These are phyloP conservation scores for Cyberlindnera lachancei DNA, from an alignment of 805 yeast genomes.

Conservation along the genomic window DNA sequence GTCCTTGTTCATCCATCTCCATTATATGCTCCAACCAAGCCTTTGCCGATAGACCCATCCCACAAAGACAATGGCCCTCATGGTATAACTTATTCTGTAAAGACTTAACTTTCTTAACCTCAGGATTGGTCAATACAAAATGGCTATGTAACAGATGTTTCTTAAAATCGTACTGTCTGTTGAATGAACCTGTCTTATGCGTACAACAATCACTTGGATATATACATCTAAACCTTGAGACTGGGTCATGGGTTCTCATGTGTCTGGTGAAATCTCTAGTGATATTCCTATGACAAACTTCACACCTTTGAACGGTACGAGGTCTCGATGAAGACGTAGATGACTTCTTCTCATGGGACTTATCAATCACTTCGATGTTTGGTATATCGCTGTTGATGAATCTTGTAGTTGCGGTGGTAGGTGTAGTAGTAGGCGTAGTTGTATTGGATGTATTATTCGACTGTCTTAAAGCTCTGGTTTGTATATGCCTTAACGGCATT, in stretches of 20 bases:
- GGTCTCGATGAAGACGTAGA: not conserved
- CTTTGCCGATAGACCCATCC: slow-evolving; percentile 37
- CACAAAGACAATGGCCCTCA: slow-evolving; percentile 50
- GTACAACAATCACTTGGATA: slow-evolving; percentile 48
- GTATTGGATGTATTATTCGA: too few relatives aligned
- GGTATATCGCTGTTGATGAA: too few relatives aligned
- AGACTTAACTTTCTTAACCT: slow-evolving; percentile 30
- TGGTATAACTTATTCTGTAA: slow-evolving; percentile 43
- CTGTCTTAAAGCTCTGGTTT: too few relatives aligned
- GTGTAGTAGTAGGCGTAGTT: too few relatives aligned
- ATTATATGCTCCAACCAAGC: slow-evolving; percentile 56
- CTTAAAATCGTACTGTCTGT: slow-evolving; percentile 61
- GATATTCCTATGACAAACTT: slow-evolving; percentile 44
- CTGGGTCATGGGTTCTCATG: slow-evolving; percentile 51
- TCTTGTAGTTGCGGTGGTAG: too few relatives aligned
- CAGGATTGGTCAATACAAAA: slow-evolving; percentile 42
- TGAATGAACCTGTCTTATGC: slow-evolving; percentile 55
- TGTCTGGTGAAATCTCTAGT: slow-evolving; percentile 57
- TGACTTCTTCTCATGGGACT: not conserved
- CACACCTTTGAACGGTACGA: slow-evolving; percentile 26
- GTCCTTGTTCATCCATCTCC: slow-evolving; percentile 10
- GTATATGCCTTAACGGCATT: too few relatives aligned
- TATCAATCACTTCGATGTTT: slow-evolving; percentile 1
- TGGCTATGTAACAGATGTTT: slow-evolving; percentile 58
- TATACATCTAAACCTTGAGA: slow-evolving; percentile 49